These are phyloP conservation scores for Pelargonium fulgidum DNA, from an alignment of 441 rosid genomes.

Conservation along the genomic window DNA sequence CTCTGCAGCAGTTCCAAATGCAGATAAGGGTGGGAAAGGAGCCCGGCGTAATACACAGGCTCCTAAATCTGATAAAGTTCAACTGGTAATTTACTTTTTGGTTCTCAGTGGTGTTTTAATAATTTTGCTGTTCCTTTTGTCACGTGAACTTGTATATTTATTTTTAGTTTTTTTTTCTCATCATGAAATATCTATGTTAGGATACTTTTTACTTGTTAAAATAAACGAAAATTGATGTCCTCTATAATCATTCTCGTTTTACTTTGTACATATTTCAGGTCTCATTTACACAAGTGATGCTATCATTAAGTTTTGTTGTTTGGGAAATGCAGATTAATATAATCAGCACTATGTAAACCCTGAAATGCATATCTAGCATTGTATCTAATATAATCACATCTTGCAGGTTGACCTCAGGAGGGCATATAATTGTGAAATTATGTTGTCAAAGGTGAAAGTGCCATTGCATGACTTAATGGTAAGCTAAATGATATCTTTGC, in stretches of 20 bases:
- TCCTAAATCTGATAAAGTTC: conserved; percentile 73
- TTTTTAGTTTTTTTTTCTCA: not conserved
- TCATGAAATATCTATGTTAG: not conserved
- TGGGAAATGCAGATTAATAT: not conserved
- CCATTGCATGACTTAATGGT: conserved; percentile 88
- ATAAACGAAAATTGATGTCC: not conserved
- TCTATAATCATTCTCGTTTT: not conserved
- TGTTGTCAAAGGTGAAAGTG: conserved; percentile 92
- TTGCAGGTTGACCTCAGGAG: conserved; percentile 93
- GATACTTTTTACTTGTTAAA: not conserved
- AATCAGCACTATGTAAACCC: not conserved
- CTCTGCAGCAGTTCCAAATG: conserved; percentile 59
- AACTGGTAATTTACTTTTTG: conserved; percentile 55
- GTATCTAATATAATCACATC: conserved; percentile 20
- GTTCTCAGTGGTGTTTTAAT: not conserved
- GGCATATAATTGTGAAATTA: conserved; percentile 96
- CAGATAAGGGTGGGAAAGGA: conserved; percentile 41
- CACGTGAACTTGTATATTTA: not conserved
- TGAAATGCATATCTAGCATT: not conserved
- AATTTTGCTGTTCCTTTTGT: not conserved
- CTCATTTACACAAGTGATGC: not conserved
- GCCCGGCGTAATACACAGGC: conserved; percentile 38
- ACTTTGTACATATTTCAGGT: not conserved
- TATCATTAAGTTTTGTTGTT: not conserved
- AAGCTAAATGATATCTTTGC: conserved; percentile 21